A percentile compares a stretch with the other conserved stretches of the same genome.
Conservation (phyloP, 2,329 filamentous ascomycete species). For the Colletotrichum liaoningense region DNA sequence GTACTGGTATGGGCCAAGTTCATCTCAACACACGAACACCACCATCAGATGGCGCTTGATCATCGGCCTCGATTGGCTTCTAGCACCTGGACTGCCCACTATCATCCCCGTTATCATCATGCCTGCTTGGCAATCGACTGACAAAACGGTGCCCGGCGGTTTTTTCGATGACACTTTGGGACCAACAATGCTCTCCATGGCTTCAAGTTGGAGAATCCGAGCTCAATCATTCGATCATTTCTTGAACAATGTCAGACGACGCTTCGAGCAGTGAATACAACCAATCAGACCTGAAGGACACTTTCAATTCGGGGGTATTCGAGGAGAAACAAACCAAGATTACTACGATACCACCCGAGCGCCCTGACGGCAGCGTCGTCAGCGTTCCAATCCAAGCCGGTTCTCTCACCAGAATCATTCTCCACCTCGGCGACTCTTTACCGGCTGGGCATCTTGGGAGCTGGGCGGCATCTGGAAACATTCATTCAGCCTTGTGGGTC, state of each 20-base stretch:
- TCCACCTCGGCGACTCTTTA: slow-evolving; percentile 24
- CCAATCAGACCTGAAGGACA: not conserved
- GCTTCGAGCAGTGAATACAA: not conserved
- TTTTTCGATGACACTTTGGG: not conserved
- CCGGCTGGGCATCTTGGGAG: slow-evolving; percentile 27
- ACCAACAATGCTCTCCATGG: not conserved
- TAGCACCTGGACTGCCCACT: not conserved
- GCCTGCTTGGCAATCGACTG: not conserved
- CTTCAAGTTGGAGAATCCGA: not conserved
- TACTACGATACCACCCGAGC: not conserved
- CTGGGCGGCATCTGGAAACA: slow-evolving; percentile 2
- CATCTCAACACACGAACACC: not conserved
- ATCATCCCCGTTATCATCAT: not conserved
- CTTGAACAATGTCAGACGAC: too few species aligned
- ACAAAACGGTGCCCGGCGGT: too few species aligned
- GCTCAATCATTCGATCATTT: not conserved
- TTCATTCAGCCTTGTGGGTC: slow-evolving; percentile 33
- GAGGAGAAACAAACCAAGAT: not conserved
- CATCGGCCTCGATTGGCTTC: not conserved
- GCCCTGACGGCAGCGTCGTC: slow-evolving; percentile 10
- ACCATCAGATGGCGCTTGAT: too few species aligned
- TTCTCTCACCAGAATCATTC: not conserved
- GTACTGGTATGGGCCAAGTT: not conserved
- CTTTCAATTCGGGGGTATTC: not conserved
- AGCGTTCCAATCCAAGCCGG: not conserved